Evolutionary conservation across 2,329 filamentous ascomycete genomes (phyloP).

Genomic region (Aspergillus melleus): DNA sequence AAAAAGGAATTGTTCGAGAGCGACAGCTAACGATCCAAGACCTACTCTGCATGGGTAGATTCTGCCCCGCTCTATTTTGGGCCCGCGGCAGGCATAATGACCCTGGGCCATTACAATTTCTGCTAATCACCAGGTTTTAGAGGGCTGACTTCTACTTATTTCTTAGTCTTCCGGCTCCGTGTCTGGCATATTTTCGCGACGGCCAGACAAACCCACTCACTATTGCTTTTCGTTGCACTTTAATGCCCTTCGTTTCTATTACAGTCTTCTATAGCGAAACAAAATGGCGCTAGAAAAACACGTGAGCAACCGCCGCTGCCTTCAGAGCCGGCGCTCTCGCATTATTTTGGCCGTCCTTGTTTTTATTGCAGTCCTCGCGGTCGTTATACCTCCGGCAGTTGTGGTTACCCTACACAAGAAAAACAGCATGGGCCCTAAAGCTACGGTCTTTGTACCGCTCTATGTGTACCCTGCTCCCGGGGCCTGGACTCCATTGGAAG

Average conservation of each 20-base stretch:
- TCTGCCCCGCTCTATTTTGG: slow-evolving; percentile 26
- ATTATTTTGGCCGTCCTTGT: slow-evolving; percentile 26
- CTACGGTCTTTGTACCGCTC: slow-evolving; percentile 49
- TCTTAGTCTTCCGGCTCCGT: slow-evolving; percentile 15
- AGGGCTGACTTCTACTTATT: slow-evolving; percentile 21
- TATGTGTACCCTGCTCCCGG: slow-evolving; percentile 51
- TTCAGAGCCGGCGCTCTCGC: slow-evolving; percentile 31
- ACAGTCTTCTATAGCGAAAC: slow-evolving; percentile 15
- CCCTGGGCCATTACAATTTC: slow-evolving; percentile 13
- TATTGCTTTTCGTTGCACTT: slow-evolving; percentile 14
- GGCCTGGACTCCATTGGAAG: slow-evolving; percentile 48
- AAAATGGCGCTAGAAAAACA: slow-evolving; percentile 30
- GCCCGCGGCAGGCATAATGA: slow-evolving; percentile 8
- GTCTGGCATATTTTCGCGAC: slow-evolving; percentile 12
- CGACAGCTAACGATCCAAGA: slow-evolving; percentile 15
- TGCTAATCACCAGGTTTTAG: slow-evolving; percentile 12
- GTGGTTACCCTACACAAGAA: slow-evolving; percentile 36
- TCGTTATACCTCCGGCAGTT: slow-evolving; percentile 34
- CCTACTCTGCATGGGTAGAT: slow-evolving; percentile 16
- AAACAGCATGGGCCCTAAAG: slow-evolving; percentile 37
- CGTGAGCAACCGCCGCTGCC: slow-evolving; percentile 31
- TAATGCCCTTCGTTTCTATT: slow-evolving; percentile 14
- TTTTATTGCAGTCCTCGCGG: slow-evolving; percentile 32
- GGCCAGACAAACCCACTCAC: slow-evolving; percentile 19
- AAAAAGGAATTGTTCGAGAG: slow-evolving; percentile 18